Conservation (phyloP, 352 stramenopile species). For the Globisporangium barbulae region DNA sequence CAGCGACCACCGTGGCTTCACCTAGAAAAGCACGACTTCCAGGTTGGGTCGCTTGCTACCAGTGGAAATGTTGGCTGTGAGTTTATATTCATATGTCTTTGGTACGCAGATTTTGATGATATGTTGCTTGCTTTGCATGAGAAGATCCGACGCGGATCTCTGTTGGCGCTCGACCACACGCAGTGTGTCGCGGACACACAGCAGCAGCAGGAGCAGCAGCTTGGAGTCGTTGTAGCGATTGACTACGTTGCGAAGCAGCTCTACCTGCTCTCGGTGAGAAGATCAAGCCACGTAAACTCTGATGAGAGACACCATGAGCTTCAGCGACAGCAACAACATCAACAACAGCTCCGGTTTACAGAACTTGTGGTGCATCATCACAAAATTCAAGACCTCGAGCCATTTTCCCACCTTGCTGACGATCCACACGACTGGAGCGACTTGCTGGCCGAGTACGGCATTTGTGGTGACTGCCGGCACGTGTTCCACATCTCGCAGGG, state of each 20-base stretch:
- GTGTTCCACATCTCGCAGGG: constrained; percentile 44
- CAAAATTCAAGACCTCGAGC: constrained; percentile 31
- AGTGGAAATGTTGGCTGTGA: too few species aligned
- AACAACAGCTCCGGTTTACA: constrained; percentile 19
- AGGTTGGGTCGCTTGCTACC: constrained; percentile 19
- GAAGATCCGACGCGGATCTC: constrained; percentile 22
- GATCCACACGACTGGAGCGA: constrained; percentile 15
- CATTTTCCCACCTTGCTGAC: constrained; percentile 16
- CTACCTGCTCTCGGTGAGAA: constrained; percentile 19
- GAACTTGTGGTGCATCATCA: constrained; percentile 23
- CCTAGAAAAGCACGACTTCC: constrained; percentile 17
- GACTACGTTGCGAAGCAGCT: constrained; percentile 21
- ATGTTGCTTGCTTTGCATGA: background rate
- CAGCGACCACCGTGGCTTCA: constrained; percentile 27
- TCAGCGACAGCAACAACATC: background rate
- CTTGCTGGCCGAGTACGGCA: constrained; percentile 29
- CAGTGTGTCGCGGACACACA: background rate
- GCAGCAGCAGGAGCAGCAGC: background rate
- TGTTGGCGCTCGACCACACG: constrained; percentile 10
- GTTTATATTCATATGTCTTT: too few species aligned
- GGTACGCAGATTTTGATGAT: too few species aligned
- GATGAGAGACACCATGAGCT: background rate
- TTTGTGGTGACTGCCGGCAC: constrained; percentile 44
- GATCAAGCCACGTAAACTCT: background rate
- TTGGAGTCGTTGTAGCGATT: constrained; percentile 22